Base-by-base conservation (phyloP, 768 basidiomycete species). In the Leccinum rimulosum region DNA sequence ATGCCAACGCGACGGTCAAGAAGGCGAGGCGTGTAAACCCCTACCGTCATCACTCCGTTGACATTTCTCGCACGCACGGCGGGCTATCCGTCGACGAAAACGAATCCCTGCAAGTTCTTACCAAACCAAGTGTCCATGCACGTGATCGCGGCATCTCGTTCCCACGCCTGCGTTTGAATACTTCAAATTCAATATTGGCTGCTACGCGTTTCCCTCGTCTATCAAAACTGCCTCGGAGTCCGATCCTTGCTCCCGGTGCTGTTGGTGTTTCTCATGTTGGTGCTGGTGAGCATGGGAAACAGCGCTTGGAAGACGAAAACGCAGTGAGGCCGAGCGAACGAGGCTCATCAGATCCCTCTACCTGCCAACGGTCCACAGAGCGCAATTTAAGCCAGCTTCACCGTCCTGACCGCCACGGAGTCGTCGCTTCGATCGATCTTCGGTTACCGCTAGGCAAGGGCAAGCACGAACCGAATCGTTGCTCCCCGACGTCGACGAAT, bases 361-460 rank as follows among this genome's bases (percentile, higher is more conserved):
- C 17, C n/a, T n/a, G n/a, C n/a, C 17, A n/a, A 43, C n/a, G 40
- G 17, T 40, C 38, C 2, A 40, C 38, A 40, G 38, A 40, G 38
- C 40, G 9, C 9, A 43, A 43, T 10, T 0, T 33, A n/a, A 51
- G 55, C 31, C 45, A 30, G 22, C 54, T 58, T 56, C 3, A 43
- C n/a, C 17, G 9, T 43, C n/a, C 40, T 17, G 17, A 17, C 3
- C 8, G 9, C 40, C n/a, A n/a, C n/a, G 38, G 38, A 8, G 14
- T 62, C 10, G 25, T 50, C 22, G 36, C 64, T 61, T 69, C 59
- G 11, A 60, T 61, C 19, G 69, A 68, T 64, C 69, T 61, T 40
- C 49, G 56, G 55, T 50, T 59, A 47, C 40, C 40, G n/a, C 40
- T 43, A n/a, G 40, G 40, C n/a, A 43, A 43, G n/a, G 40, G 14